Conservation (phyloP, 306 rosid species). For the Cicer arietinum region DNA sequence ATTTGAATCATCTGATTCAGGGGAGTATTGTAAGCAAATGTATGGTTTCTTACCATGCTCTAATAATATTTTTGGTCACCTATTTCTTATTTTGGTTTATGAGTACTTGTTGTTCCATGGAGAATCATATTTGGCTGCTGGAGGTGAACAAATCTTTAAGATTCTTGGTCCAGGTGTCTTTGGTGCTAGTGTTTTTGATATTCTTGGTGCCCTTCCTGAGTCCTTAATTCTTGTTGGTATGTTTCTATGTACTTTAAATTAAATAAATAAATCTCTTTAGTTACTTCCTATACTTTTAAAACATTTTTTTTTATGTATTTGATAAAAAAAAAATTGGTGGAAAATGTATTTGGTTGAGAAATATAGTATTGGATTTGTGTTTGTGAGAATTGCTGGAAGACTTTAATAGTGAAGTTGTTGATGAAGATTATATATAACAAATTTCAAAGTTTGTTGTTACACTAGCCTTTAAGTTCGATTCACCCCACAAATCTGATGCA, state of each 20-base stretch:
- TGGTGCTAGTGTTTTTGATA: constrained; percentile 66
- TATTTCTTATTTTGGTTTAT: constrained; percentile 60
- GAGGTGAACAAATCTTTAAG: constrained; percentile 62
- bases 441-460: no score
- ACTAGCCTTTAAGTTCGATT: no score
- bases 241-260: background rate
- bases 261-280: background rate
- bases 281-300: background rate
- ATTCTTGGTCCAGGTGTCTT: constrained; percentile 70
- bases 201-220: constrained; percentile 72
- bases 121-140: constrained; percentile 60
- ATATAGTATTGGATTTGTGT: background rate
- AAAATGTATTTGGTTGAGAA: background rate
- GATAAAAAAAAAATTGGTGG: no score
- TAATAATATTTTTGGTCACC: constrained; percentile 50
- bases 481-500: no score
- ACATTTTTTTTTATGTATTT: no score
- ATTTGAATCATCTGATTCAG: constrained; percentile 19
- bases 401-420: no score
- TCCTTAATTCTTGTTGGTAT: constrained; percentile 65
- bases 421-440: no score
- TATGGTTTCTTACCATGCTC: constrained; percentile 72
- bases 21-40: constrained; percentile 52
- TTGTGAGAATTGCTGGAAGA: no score
- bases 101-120: constrained; percentile 65